Conservation (phyloP, 495 filamentous ascomycete species). For the Friedmanniomyces endolithicus region DNA sequence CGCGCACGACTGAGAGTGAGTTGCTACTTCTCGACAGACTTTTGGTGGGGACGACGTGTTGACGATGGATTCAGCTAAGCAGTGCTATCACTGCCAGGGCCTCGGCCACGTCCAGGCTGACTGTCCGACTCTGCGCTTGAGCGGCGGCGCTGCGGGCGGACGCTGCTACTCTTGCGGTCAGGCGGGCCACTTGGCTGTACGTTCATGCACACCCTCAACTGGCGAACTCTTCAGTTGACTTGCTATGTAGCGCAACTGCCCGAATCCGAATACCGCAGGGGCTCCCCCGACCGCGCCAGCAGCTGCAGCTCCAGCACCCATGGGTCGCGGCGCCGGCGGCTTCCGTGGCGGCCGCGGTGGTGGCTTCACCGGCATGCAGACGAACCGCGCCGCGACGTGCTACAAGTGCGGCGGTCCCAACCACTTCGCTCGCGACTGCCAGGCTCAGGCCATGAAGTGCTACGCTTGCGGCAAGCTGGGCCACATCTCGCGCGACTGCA, state of each 20-base stretch:
- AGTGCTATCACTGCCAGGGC: conserved; percentile 99
- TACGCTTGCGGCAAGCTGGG: conserved; percentile 98
- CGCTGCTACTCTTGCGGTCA: conserved; percentile 95
- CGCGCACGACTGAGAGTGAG: conserved; percentile 86
- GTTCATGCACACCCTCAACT: conserved; percentile 16
- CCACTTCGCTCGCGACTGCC: conserved; percentile 97
- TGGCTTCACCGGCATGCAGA: conserved; percentile 48
- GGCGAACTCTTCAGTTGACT: neutral
- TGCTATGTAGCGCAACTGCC: conserved; percentile 60
- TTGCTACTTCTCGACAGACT: neutral
- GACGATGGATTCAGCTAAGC: conserved; percentile 55
- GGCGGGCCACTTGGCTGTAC: conserved; percentile 75
- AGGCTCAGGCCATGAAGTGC: conserved; percentile 99
- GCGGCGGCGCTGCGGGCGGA: conserved; percentile 61
- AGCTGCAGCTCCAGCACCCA: conserved; percentile 34
- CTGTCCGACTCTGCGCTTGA: conserved; percentile 91
- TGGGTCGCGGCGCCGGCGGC: conserved; percentile 53
- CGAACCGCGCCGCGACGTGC: conserved; percentile 78
- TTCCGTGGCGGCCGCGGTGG: conserved; percentile 55
- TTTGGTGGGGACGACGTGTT: neutral
- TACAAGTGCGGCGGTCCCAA: conserved; percentile 99
- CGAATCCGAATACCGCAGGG: conserved; percentile 47
- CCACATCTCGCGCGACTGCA: conserved; percentile 96
- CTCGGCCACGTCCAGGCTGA: conserved; percentile 97
- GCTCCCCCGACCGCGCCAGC: conserved; percentile 34